Evolutionary conservation across 2,329 filamentous ascomycete species (phyloP).

Genomic region (Juglanconis juglandina): DNA sequence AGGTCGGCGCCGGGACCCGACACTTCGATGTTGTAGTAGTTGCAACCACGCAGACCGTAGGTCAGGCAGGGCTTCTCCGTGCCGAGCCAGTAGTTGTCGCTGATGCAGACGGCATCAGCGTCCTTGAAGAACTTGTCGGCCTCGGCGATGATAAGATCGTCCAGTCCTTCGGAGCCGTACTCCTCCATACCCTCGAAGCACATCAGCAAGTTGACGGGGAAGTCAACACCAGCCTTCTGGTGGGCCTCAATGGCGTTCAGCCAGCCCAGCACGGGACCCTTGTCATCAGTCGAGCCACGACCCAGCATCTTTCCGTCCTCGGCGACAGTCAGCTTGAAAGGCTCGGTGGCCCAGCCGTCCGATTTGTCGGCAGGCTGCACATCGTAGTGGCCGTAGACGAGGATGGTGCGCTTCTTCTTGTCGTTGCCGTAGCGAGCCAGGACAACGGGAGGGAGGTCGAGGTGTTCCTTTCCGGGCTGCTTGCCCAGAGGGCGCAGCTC

Average conservation of each 20-base stretch:
- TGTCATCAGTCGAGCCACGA: conserved; percentile 93
- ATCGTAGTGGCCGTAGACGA: conserved; percentile 98
- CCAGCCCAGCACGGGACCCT: conserved; percentile 96
- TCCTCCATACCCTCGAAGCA: conserved; percentile 99
- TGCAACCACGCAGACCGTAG: conserved; percentile 94
- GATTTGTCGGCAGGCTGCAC: conserved; percentile 91
- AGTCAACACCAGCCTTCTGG: conserved; percentile 88
- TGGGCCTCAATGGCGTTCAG: conserved; percentile 97
- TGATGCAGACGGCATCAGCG: conserved; percentile 94
- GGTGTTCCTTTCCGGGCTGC: conserved; percentile 84
- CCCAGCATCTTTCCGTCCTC: conserved; percentile 94
- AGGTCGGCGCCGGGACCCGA: conserved; percentile 89
- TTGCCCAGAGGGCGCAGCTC: conserved; percentile 76
- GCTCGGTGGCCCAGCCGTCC: conserved; percentile 94
- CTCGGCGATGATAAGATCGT: conserved; percentile 89
- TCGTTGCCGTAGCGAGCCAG: conserved; percentile 90
- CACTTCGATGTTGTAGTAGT: conserved; percentile 92
- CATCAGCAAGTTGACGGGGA: conserved; percentile 97
- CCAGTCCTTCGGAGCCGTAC: conserved; percentile 92
- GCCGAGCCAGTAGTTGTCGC: conserved; percentile 99
- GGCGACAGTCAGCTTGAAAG: conserved; percentile 83
- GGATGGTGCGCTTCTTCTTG: conserved; percentile 86
- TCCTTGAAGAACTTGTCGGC: conserved; percentile 94
- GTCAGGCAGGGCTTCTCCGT: conserved; percentile 98
- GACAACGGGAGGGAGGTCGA: conserved; percentile 89